Conservation (phyloP, 768 basidiomycete genomes). For the Plicaturopsis crispa region DNA sequence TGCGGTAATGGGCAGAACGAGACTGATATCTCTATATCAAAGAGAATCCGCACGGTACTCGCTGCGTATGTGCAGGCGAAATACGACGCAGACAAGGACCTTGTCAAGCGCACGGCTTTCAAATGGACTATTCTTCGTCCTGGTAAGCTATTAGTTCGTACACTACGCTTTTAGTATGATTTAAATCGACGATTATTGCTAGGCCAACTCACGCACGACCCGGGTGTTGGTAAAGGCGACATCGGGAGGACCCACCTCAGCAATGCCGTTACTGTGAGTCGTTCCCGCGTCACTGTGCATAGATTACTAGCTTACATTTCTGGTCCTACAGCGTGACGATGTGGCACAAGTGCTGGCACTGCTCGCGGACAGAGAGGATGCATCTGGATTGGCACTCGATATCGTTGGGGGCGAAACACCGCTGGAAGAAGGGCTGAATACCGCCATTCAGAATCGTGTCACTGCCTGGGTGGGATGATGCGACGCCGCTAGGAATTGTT, state of each 20-base stretch:
- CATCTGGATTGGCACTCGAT: conserved; percentile 52
- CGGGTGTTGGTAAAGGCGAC: conserved; percentile 40
- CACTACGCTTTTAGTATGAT: not conserved
- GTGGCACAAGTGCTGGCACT: conserved; percentile 43
- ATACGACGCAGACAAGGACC: conserved; percentile 33
- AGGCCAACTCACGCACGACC: conserved; percentile 32
- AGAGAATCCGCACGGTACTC: conserved; percentile 36
- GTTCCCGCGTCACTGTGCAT: not conserved
- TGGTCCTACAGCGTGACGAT: conserved; percentile 44
- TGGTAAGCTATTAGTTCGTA: too few relatives aligned
- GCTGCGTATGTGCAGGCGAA: conserved; percentile 32
- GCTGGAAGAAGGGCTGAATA: conserved; percentile 39
- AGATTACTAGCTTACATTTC: not conserved
- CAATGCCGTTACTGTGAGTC: conserved; percentile 38
- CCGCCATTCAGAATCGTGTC: conserved; percentile 41
- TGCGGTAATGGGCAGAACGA: conserved; percentile 25
- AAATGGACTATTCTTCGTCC: conserved; percentile 64
- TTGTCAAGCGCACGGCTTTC: conserved; percentile 42
- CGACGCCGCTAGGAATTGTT: too few relatives aligned
- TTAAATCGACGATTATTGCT: not conserved
- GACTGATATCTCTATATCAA: conserved; percentile 34
- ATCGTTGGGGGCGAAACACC: conserved; percentile 45
- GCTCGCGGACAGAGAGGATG: conserved; percentile 42
- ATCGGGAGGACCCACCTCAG: conserved; percentile 49
- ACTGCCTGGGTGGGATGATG: too few relatives aligned